A percentile compares a stretch with the other conserved stretches of the same genome.
These are phyloP conservation scores for Phragmites australis DNA, from an alignment of 176 grass and related monocot genomes.

Conservation along the genomic window DNA sequence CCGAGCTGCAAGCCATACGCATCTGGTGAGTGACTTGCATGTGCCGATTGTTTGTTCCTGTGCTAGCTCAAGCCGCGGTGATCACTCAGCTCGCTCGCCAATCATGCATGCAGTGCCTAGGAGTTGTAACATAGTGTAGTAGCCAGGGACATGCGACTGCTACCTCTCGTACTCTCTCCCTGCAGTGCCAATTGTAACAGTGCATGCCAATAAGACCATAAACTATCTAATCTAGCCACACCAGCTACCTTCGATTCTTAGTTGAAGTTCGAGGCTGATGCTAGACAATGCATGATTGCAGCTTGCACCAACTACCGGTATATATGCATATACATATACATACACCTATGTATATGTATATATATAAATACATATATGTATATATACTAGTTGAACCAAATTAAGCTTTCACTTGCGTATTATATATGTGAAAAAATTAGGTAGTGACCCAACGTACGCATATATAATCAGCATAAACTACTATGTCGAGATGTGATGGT, in stretches of 20 bases:
- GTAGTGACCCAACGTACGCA: conserved; percentile 1
- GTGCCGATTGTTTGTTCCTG: conserved; percentile 29
- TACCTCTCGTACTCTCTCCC: conserved; percentile 33
- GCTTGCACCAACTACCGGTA: conserved; percentile 7
- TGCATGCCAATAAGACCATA: not conserved
- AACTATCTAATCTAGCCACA: not conserved
- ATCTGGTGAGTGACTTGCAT: conserved; percentile 29
- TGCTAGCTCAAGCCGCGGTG: not conserved
- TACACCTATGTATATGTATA: not conserved
- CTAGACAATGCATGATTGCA: not conserved
- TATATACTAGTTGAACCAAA: not conserved
- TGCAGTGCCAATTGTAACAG: conserved; percentile 32
- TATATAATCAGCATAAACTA: conserved; percentile 22
- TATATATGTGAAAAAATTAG: conserved; percentile 13
- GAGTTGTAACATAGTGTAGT: not conserved
- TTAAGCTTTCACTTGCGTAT: not conserved
- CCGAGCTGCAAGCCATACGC: conserved; percentile 19
- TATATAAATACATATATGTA: not conserved
- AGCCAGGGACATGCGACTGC: conserved; percentile 5
- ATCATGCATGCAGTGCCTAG: not conserved
- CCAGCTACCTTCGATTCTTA: not conserved
- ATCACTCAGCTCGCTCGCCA: not conserved
- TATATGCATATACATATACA: not conserved
- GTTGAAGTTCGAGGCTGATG: not conserved
- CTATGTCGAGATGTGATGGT: conserved; percentile 35